Evolutionary conservation across 805 yeast genomes (phyloP).

Genomic region (Myxozyma monticola): DNA sequence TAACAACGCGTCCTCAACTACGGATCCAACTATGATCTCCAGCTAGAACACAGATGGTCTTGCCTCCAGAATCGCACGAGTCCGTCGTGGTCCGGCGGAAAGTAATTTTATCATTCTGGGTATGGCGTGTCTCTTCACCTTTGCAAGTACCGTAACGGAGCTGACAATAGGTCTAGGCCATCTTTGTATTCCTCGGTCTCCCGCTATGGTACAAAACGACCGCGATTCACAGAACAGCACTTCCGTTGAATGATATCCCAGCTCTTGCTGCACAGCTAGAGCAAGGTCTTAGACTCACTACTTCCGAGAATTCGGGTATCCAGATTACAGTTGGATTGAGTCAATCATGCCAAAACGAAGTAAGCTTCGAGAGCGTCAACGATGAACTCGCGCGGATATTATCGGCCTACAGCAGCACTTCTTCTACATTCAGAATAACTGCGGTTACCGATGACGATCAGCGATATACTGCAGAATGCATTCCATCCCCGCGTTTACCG

Average conservation of each 20-base stretch:
- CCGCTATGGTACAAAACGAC: conserved; percentile 67
- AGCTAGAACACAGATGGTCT: too few relatives aligned
- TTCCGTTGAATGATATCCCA: conserved; percentile 52
- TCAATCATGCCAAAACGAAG: neutral
- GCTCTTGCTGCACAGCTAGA: conserved; percentile 37
- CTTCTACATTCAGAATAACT: too few relatives aligned
- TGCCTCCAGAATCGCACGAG: conserved; percentile 11
- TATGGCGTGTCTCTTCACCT: neutral
- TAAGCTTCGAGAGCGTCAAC: too few relatives aligned
- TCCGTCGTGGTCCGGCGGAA: conserved; percentile 15
- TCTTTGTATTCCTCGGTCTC: conserved; percentile 47
- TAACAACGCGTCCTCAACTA: too few relatives aligned
- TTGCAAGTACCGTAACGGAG: neutral
- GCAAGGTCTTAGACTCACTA: conserved; percentile 33
- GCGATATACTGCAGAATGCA: conserved; percentile 2
- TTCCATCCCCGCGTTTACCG: neutral
- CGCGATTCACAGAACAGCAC: conserved; percentile 58
- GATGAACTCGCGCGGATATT: too few relatives aligned
- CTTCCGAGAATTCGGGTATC: conserved; percentile 18
- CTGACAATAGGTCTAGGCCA: conserved; percentile 8
- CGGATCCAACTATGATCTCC: too few relatives aligned
- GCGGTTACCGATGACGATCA: neutral
- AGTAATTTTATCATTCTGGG: conserved; percentile 31
- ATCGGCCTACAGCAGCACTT: too few relatives aligned
- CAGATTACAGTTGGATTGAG: neutral